Evolutionary conservation across 2,329 filamentous ascomycete species (phyloP).

Genomic region (Cadophora luteo-olivacea): DNA sequence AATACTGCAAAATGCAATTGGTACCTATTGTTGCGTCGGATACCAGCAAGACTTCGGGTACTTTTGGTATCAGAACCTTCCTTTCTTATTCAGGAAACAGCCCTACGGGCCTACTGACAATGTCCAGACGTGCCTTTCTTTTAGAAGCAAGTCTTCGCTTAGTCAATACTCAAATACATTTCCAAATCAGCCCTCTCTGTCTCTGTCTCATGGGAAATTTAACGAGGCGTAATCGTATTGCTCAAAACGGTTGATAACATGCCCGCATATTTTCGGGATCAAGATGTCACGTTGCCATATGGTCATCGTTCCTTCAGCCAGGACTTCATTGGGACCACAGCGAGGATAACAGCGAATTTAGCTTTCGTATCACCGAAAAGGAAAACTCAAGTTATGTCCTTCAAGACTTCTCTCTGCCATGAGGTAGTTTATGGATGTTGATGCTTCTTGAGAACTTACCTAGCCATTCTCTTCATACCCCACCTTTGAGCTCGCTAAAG

Average conservation of each 20-base stretch:
- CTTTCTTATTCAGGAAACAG: background rate
- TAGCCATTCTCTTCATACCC: background rate
- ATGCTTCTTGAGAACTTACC: background rate
- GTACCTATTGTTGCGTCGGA: no score
- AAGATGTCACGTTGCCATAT: no score
- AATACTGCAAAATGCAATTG: background rate
- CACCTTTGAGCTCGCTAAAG: background rate
- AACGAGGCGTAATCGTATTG: background rate
- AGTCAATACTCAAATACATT: background rate
- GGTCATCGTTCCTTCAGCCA: no score
- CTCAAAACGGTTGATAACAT: background rate
- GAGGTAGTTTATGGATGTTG: background rate
- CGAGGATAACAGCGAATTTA: no score
- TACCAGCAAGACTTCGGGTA: background rate
- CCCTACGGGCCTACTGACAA: background rate
- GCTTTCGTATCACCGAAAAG: no score
- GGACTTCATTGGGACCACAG: no score
- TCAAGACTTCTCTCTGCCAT: background rate
- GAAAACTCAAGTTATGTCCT: background rate
- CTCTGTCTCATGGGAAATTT: background rate
- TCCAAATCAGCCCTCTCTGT: background rate
- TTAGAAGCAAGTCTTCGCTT: background rate
- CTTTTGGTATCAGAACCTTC: background rate
- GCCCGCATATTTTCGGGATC: background rate
- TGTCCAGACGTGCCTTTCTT: background rate